Conservation (phyloP, 148 eudicot species). For the Bassia scoparia region DNA sequence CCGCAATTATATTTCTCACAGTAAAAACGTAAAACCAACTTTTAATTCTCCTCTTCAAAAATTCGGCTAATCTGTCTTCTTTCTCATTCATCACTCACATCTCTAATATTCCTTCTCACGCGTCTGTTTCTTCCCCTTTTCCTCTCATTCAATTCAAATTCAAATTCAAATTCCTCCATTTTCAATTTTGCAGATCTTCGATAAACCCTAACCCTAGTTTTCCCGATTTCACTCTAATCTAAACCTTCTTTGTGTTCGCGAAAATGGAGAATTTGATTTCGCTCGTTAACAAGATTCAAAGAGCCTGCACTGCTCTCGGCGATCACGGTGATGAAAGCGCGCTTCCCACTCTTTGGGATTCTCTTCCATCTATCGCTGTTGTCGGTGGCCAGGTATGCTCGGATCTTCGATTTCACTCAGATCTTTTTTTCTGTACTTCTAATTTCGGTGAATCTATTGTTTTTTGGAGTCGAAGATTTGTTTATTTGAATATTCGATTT, state of each 20-base stretch:
- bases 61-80: background rate
- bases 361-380: slow-evolving; percentile 93
- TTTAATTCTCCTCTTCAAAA: too few relatives aligned
- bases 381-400: slow-evolving; percentile 93
- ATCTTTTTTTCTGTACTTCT: background rate
- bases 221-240: background rate
- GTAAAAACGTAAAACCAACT: too few relatives aligned
- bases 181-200: slow-evolving; percentile 16
- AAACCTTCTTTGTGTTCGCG: background rate
- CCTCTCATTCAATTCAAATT: slow-evolving; percentile 19
- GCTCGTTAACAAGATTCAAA: slow-evolving; percentile 77
- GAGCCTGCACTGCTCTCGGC: slow-evolving; percentile 96
- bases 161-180: too few relatives aligned
- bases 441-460: background rate
- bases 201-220: slow-evolving; percentile 16
- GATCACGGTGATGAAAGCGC: slow-evolving; percentile 92
- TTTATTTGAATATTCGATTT: background rate
- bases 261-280: slow-evolving; percentile 80
- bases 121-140: background rate
- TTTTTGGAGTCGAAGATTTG: background rate
- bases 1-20: too few relatives aligned
- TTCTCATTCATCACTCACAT: background rate
- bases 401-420: slow-evolving; percentile 22
- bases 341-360: slow-evolving; percentile 97
- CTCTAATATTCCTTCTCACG: background rate